These are phyloP conservation scores for Arthrobotrys sinensis DNA, from an alignment of 2,329 filamentous ascomycete genomes.

Conservation along the genomic window DNA sequence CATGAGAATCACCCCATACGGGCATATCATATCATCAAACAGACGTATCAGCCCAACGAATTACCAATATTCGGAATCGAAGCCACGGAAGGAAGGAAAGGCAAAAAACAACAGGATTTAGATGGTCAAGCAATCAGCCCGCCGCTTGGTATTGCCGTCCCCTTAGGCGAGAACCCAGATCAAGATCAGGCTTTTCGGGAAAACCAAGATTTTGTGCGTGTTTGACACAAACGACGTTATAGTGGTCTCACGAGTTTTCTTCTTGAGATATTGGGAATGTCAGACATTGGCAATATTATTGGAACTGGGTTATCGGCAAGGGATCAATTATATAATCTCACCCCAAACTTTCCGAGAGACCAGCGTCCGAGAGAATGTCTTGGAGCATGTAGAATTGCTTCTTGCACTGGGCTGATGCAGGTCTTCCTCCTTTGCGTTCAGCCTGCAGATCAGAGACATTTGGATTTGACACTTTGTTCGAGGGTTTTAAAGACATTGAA, in stretches of 20 bases:
- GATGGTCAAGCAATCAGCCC: conserved; percentile 34
- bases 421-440: conserved; percentile 36
- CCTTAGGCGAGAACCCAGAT: conserved; percentile 35
- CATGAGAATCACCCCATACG: conserved; percentile 52
- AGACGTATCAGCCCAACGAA: conserved; percentile 11
- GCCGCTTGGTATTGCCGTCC: conserved; percentile 39
- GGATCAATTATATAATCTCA: conserved; percentile 49
- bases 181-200: conserved; percentile 12
- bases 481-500: conserved; percentile 35
- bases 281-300: conserved; percentile 42
- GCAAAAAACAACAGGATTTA: too few relatives aligned
- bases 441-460: conserved; percentile 56
- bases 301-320: conserved; percentile 15
- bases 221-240: conserved; percentile 24
- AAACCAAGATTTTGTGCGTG: not conserved
- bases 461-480: conserved; percentile 39
- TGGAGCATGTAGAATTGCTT: conserved; percentile 27
- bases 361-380: conserved; percentile 17
- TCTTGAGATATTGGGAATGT: conserved; percentile 32
- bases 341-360: conserved; percentile 29
- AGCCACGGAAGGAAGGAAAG: not conserved
- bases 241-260: conserved; percentile 14
- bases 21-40: conserved; percentile 10
- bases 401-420: conserved; percentile 53
- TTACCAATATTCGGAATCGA: conserved; percentile 3